These are phyloP conservation scores for Kluyveromyces siamensis DNA, from an alignment of 805 yeast genomes.

Conservation along the genomic window DNA sequence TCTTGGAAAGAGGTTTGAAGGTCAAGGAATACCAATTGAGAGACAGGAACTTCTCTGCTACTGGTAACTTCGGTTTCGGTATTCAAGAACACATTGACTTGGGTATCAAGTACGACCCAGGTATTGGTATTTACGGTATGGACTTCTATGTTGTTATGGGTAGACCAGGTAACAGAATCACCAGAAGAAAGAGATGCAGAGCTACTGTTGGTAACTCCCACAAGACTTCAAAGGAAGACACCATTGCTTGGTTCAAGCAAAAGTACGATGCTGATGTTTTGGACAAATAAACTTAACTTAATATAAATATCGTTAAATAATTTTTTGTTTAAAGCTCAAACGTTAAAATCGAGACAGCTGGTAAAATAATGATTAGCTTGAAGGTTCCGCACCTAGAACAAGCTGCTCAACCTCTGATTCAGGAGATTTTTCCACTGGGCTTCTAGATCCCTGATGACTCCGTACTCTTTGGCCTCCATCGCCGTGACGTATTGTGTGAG, in stretches of 20 bases:
- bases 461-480: constrained; percentile 36
- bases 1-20: constrained; percentile 98
- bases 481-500: constrained; percentile 34
- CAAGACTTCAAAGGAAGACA: constrained; percentile 85
- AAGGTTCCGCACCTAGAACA: background rate
- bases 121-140: constrained; percentile 99
- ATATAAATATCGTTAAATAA: background rate
- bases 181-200: constrained; percentile 96
- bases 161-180: constrained; percentile 98
- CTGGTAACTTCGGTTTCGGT: constrained; percentile 99
- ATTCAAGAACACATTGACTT: constrained; percentile 98
- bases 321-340: background rate
- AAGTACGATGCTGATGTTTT: constrained; percentile 98
- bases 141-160: constrained; percentile 99
- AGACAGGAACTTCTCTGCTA: constrained; percentile 90
- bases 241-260: constrained; percentile 98
- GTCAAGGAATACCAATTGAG: constrained; percentile 98
- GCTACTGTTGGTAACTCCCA: constrained; percentile 86
- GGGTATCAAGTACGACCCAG: constrained; percentile 99
- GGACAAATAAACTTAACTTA: constrained; percentile 45
- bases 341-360: background rate
- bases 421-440: constrained; percentile 45
- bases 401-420: constrained; percentile 7
- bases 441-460: constrained; percentile 37
- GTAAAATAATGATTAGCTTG: background rate